Evolutionary conservation across 2,329 filamentous ascomycete genomes (phyloP).

Genomic region (Fusarium transvaalense): DNA sequence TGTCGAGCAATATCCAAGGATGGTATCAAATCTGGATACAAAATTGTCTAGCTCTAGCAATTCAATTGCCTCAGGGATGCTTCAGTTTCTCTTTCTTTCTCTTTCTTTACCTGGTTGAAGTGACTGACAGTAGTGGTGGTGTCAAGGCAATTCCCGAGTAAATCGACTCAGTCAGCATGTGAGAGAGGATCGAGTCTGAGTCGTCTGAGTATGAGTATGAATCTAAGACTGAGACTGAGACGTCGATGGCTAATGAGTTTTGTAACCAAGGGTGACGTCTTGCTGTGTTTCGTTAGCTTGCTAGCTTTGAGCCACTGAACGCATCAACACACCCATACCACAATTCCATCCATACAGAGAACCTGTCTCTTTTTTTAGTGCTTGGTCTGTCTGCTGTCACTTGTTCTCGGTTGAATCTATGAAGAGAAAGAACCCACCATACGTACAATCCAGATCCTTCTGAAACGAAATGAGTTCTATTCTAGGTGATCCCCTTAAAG

Average conservation of each 20-base stretch:
- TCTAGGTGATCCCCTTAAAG: slow-evolving; percentile 1
- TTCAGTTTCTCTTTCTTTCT: background rate
- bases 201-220: background rate
- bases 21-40: slow-evolving; percentile 7
- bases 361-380: background rate
- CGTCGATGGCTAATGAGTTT: slow-evolving; percentile 23
- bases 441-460: background rate
- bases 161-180: slow-evolving; percentile 28
- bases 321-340: slow-evolving; percentile 34
- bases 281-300: slow-evolving; percentile 36
- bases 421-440: background rate
- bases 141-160: slow-evolving; percentile 24
- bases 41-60: background rate
- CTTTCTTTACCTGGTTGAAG: background rate
- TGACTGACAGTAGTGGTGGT: background rate
- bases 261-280: slow-evolving; percentile 37
- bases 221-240: slow-evolving; percentile 10
- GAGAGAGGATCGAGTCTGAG: no score
- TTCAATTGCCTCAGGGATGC: background rate
- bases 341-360: slow-evolving; percentile 1
- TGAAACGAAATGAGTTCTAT: background rate
- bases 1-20: slow-evolving; percentile 22
- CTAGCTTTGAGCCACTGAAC: slow-evolving; percentile 46
- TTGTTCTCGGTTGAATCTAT: background rate
- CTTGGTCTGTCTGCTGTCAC: background rate